Evolutionary conservation across 1,284 basidiomycete species (phyloP).

Genomic region (Cronartium quercuum): DNA sequence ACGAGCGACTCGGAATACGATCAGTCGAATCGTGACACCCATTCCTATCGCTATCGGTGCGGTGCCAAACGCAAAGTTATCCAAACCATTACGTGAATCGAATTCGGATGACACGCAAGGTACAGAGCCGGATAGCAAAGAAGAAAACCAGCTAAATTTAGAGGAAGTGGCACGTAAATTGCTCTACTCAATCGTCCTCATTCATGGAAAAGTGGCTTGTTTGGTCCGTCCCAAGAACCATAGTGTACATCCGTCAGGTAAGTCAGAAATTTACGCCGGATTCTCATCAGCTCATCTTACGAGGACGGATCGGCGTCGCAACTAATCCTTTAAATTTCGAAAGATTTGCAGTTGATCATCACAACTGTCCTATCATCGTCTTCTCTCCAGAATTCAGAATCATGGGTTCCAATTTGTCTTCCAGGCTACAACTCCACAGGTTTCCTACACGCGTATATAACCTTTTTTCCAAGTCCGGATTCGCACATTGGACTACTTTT

Average conservation of each 20-base stretch:
- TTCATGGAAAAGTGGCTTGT: conserved; percentile 72
- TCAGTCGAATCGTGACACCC: conserved; percentile 70
- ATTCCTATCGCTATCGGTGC: conserved; percentile 50
- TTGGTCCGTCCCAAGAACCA: conserved; percentile 84
- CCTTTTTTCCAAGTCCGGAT: conserved; percentile 55
- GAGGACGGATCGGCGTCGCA: not conserved
- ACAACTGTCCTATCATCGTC: conserved; percentile 53
- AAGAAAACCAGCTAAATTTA: not conserved
- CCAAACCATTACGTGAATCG: conserved; percentile 4
- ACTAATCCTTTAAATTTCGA: not conserved
- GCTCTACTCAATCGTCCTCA: conserved; percentile 79
- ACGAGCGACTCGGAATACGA: conserved; percentile 53
- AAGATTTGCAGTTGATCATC: conserved; percentile 50
- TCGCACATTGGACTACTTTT: conserved; percentile 16
- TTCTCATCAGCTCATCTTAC: conserved; percentile 17
- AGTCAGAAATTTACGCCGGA: conserved; percentile 42
- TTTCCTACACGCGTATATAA: conserved; percentile 88
- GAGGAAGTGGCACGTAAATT: conserved; percentile 54
- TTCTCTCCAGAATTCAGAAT: conserved; percentile 66
- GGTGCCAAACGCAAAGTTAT: not conserved
- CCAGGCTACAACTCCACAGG: conserved; percentile 86
- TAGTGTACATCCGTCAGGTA: conserved; percentile 86
- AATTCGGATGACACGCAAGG: not conserved
- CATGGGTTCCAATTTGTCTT: conserved; percentile 91
- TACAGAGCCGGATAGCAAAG: not conserved